Evolutionary conservation across 305 asterid genomes (phyloP), one percentile per base, ranked within the genome.

Genomic region (Fraxinus baroniana): DNA sequence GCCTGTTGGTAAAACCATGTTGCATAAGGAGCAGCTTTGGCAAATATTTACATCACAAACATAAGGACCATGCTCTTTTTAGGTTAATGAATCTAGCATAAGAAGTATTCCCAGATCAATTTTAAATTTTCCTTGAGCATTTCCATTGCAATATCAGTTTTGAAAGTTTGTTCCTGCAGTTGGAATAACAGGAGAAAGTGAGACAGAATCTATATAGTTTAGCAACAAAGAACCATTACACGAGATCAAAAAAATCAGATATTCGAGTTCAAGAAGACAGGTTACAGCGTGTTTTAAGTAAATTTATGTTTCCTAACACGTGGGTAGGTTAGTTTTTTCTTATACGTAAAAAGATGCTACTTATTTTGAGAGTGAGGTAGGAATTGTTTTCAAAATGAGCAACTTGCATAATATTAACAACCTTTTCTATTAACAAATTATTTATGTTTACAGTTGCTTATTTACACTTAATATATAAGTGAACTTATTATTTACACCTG

Each of bases 81-180:
- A 83, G 80, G 81, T 22, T 60, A 62, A 26, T 74, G 77, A 82
- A 33, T 70, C 80, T 78, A 81, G 64, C 82, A 41, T 41, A 88
- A 71, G 70, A 85, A 88, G 83, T 83, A 30, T 74, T 83, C 84
- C 94, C 94, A 88, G 37, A 89, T 87, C 78, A 88, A 52, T 82
- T 80, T 85, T 74, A 91, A 64, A 85, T 83, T 83, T 55, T 87
- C 86, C 74, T 80, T 55, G 44, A 91, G 88, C 90, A 81, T 86
- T 66, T 83, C 86, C 7, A 44, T 24, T n/a, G 87, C 84, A 64
- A 35, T 26, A 4, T 87, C 85, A 2, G 78, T 82, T 4, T 89
- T 75, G 57, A 39, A 70, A 7, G 22, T 78, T 52, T 78, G 84
- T 82, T 84, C 86, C 92, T 88, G 89, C 88, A 86, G 66, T 82